These are phyloP conservation scores for Planoprotostelium fungivorum DNA, from an alignment of 78 protist species.

Conservation along the genomic window DNA sequence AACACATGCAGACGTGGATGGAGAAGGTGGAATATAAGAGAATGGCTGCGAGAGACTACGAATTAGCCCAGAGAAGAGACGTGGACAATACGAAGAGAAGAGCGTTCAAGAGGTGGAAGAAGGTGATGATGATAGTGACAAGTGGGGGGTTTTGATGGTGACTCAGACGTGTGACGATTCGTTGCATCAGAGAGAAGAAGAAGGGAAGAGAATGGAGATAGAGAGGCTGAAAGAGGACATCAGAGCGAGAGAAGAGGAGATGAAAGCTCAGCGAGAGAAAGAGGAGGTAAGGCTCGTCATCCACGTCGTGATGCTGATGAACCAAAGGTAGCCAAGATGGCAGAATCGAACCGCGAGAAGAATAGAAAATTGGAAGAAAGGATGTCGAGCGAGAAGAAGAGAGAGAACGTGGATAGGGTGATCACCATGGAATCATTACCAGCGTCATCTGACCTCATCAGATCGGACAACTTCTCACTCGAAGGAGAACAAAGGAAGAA, in stretches of 20 bases:
- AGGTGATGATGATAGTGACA: background rate
- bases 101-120: background rate
- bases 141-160: no score
- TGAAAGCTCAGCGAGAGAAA: background rate
- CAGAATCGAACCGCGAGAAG: no score
- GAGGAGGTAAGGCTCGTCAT: background rate
- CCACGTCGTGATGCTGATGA: no score
- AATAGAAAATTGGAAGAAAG: no score
- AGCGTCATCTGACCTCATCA: background rate
- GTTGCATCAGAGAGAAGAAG: background rate
- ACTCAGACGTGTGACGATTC: no score
- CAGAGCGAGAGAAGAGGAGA: background rate
- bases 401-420: no score
- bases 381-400: no score
- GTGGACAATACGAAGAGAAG: background rate
- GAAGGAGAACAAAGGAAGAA: background rate
- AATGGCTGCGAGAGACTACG: background rate
- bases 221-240: background rate
- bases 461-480: background rate
- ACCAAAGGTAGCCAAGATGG: no score
- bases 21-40: no score
- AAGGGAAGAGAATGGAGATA: background rate
- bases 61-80: background rate
- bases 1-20: no score
- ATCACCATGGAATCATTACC: no score